These are phyloP conservation scores for Simmondsia chinensis DNA, from an alignment of 148 eudicot species.

Conservation along the genomic window DNA sequence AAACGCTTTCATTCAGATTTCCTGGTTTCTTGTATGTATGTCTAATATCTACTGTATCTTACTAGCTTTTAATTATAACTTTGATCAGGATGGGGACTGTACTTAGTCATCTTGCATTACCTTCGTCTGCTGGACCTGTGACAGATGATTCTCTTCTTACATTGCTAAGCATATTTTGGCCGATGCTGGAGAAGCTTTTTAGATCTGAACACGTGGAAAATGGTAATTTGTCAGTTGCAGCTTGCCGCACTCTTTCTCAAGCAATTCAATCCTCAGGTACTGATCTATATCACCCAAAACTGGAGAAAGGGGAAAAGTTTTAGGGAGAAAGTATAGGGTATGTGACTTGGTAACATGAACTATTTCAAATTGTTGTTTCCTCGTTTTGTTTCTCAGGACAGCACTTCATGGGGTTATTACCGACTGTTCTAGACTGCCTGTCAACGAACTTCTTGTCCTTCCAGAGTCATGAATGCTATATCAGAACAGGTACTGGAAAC, in stretches of 20 bases:
- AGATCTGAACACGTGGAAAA: constrained; percentile 68
- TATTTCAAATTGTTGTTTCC: neutral
- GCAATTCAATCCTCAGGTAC: constrained; percentile 88
- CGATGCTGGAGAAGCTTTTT: constrained; percentile 81
- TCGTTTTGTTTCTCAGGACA: constrained; percentile 48
- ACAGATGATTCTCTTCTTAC: constrained; percentile 52
- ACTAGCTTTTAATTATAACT: neutral
- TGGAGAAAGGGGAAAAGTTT: no score
- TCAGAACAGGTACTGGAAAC: constrained; percentile 79
- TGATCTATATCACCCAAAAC: constrained; percentile 4
- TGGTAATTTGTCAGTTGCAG: constrained; percentile 63
- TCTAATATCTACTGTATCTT: neutral
- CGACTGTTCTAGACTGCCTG: constrained; percentile 68
- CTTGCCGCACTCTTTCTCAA: constrained; percentile 86
- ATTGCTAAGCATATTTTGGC: constrained; percentile 73
- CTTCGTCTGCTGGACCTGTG: constrained; percentile 28
- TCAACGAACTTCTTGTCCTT: constrained; percentile 72
- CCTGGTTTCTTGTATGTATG: neutral
- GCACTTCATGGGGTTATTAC: constrained; percentile 56
- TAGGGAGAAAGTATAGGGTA: no score
- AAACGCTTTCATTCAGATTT: no score
- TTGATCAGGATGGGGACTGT: constrained; percentile 68
- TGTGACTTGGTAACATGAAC: no score
- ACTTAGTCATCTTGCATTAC: constrained; percentile 58
- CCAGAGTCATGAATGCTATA: constrained; percentile 85